Evolutionary conservation across 1,139 yeast species (phyloP).

Genomic region (Kodamaea plutei): DNA sequence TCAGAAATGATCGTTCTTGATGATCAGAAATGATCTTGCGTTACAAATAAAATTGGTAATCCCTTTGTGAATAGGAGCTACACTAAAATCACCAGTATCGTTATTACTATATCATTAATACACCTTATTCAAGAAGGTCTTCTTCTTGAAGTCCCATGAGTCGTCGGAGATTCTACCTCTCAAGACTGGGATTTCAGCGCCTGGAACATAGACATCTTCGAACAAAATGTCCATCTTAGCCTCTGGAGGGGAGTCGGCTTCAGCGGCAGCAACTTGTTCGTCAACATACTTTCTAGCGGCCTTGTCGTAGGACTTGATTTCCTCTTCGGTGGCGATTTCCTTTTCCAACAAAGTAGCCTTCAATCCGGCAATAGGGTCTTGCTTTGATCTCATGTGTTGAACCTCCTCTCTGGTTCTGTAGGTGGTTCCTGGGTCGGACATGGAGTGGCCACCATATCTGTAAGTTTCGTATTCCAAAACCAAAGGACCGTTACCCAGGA

Average conservation of each 20-base stretch:
- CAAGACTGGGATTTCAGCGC: constrained; percentile 84
- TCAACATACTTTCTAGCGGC: constrained; percentile 94
- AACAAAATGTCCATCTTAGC: constrained; percentile 91
- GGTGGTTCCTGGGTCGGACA: constrained; percentile 99
- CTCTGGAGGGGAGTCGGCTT: constrained; percentile 91
- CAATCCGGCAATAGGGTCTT: constrained; percentile 96
- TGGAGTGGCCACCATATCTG: constrained; percentile 99
- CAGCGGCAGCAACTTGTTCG: constrained; percentile 91
- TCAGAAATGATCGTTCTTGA: too few species aligned
- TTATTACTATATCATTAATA: constrained; percentile 29
- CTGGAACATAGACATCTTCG: constrained; percentile 95
- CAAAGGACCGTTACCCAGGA: constrained; percentile 91
- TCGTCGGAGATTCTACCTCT: constrained; percentile 97
- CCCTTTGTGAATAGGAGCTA: too few species aligned
- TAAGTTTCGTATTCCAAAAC: constrained; percentile 96
- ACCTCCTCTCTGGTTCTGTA: constrained; percentile 99
- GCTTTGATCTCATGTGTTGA: constrained; percentile 98
- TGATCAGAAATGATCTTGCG: too few species aligned
- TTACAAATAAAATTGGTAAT: too few species aligned
- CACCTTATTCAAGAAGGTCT: constrained; percentile 59
- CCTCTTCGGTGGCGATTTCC: constrained; percentile 87
- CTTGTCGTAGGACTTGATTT: constrained; percentile 90
- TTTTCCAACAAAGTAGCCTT: constrained; percentile 80
- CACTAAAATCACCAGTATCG: too few species aligned
- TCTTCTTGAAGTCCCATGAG: constrained; percentile 79